Base-by-base conservation (phyloP, 164 flowering plant species). In the Chimonanthus praecox region DNA sequence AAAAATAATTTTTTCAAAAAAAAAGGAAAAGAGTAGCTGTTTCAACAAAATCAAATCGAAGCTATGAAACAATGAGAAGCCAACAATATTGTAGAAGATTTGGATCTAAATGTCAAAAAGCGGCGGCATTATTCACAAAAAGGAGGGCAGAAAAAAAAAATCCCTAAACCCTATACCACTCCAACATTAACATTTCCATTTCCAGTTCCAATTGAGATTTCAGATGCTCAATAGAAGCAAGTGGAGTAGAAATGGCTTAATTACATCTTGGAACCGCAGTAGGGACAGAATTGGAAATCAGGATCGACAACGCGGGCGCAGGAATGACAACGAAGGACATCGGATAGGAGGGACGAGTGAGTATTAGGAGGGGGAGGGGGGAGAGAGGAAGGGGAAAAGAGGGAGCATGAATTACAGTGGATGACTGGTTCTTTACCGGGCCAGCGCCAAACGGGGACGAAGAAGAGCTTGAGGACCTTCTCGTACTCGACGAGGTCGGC, bases 401-500 rank as follows among this genome's bases (percentile, higher is more conserved):
- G 79, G 7, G 81, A 78, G 75, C 97, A 94, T 46, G 78, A 78
- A 65, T 75, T 64, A 74, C 98, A 94, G 84, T 85, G 73, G 84
- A 89, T 69, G 13, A 82, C 71, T 4, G 88, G 97, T 6, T 86
- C 82, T 77, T n/a, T 92, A 0, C 88, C 97, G 0, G 92, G 91
- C 94, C 94, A 89, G 20, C 87, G 85, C 93, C 92, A 92, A 0
- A 87, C 93, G 0, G 98, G n/a, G 6, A 94, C 83, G 80, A 94
- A 90, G 86, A 94, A 92, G 8, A 87, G 73, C 80, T 89, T 92
- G 67, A 94, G 75, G 1, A 91, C 97, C 61, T 91, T 90, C 3
- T 94, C 97, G 83, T 88, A 91, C 13, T 90, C 90, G 43, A 92
- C 97, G 51, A 94, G 85, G 78, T 91, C 94, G n/a, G 96, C 90